Conservation (phyloP, 805 yeast genomes). For the Candida incommunis region DNA sequence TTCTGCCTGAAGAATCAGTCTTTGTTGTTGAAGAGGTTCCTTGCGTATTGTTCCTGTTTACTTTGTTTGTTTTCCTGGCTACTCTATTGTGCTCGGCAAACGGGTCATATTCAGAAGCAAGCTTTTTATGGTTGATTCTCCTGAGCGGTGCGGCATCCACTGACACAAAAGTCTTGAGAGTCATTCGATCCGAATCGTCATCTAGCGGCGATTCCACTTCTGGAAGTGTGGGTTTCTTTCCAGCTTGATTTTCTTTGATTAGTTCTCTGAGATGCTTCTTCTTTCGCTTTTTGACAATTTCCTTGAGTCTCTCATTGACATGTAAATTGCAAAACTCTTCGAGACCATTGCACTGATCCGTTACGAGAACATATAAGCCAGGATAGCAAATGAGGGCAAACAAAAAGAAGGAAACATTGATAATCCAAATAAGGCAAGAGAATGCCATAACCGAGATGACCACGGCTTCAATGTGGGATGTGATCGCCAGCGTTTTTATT, state of each 20-base stretch:
- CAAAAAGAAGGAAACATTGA: conserved; percentile 43
- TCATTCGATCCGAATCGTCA: conserved; percentile 1
- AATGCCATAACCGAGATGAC: conserved; percentile 61
- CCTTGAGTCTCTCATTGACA: conserved; percentile 43
- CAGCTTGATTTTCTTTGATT: conserved; percentile 13
- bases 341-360: conserved; percentile 28
- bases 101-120: not conserved
- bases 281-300: conserved; percentile 30
- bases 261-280: conserved; percentile 18
- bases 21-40: not conserved
- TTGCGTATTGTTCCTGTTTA: conserved; percentile 8
- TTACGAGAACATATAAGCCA: conserved; percentile 35
- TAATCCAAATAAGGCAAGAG: conserved; percentile 59
- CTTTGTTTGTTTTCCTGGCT: conserved; percentile 5
- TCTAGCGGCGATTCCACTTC: conserved; percentile 4
- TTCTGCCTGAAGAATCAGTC: not conserved
- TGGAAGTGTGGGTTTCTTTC: conserved; percentile 18
- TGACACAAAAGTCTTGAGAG: not conserved
- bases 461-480: conserved; percentile 53
- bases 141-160: not conserved
- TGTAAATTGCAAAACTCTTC: conserved; percentile 48
- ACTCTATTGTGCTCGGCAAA: not conserved
- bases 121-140: not conserved
- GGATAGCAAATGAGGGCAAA: conserved; percentile 39
- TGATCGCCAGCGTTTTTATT: conserved; percentile 42